A percentile compares a stretch with the other conserved stretches of the same genome.
Conservation (phyloP, 2,329 filamentous ascomycete genomes). For the Gnomoniopsis smithogilvyi region DNA sequence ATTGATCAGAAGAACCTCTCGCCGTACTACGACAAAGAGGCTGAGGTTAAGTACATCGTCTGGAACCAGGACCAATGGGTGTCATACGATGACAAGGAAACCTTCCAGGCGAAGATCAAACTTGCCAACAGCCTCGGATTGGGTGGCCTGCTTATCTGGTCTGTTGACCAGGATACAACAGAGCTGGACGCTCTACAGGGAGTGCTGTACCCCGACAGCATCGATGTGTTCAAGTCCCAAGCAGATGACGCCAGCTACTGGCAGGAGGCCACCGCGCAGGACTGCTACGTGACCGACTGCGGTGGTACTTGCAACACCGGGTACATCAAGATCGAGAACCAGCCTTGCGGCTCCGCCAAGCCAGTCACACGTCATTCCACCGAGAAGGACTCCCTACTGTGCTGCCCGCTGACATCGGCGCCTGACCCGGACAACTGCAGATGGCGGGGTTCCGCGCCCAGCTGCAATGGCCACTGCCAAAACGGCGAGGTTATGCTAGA, state of each 20-base stretch:
- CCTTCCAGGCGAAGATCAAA: conserved; percentile 23
- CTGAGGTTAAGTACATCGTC: neutral
- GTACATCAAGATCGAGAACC: no score
- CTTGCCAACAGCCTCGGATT: conserved; percentile 27
- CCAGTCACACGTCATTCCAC: no score
- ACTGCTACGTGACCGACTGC: neutral
- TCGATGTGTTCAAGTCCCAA: neutral
- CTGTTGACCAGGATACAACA: conserved; percentile 22
- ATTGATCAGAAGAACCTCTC: neutral
- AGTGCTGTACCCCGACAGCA: neutral
- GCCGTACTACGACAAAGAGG: neutral
- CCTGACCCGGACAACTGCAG: no score
- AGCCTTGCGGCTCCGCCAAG: no score
- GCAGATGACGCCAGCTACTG: no score
- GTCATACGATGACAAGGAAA: neutral
- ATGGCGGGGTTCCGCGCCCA: no score
- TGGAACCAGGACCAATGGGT: neutral
- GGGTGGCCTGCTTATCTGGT: conserved; percentile 26
- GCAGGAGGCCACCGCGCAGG: neutral
- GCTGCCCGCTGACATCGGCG: no score
- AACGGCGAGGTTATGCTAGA: no score
- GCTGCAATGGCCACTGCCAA: no score
- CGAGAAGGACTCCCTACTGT: no score
- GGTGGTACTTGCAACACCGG: conserved; percentile 18
- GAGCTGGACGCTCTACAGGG: conserved; percentile 1